These are phyloP conservation scores for Trametes coccinea DNA, from an alignment of 768 basidiomycete species.

Conservation along the genomic window DNA sequence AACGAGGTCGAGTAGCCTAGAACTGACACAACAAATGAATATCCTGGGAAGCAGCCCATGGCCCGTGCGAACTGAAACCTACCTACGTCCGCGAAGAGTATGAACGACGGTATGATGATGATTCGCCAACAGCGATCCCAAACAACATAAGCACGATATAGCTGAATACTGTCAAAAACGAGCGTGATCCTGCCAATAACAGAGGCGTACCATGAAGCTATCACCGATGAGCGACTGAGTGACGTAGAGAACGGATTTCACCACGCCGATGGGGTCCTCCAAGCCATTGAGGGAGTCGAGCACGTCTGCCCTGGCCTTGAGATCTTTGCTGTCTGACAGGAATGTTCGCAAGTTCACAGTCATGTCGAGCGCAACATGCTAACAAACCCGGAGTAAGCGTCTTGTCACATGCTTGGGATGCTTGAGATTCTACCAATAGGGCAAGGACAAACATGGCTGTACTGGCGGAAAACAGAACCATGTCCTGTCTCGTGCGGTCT, in stretches of 20 bases:
- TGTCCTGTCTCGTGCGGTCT: background rate
- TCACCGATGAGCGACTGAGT: slow-evolving; percentile 15
- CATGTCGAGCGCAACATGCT: slow-evolving; percentile 1
- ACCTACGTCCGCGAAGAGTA: slow-evolving; percentile 12
- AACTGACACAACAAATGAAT: background rate
- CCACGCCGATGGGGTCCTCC: slow-evolving; percentile 1
- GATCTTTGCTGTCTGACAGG: background rate
- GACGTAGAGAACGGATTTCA: slow-evolving; percentile 13
- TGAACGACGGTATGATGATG: background rate
- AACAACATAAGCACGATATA: slow-evolving; percentile 14
- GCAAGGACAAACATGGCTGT: slow-evolving; percentile 12
- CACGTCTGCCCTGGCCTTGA: background rate
- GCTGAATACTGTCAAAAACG: background rate
- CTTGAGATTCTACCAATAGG: background rate
- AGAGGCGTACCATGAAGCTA: slow-evolving; percentile 12
- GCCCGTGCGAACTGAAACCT: background rate
- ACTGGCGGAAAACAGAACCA: slow-evolving; percentile 1
- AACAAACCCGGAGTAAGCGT: background rate
- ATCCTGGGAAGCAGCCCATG: no score
- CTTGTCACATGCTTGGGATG: no score
- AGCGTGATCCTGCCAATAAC: background rate
- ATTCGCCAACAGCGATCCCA: slow-evolving; percentile 9
- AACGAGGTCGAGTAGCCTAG: slow-evolving; percentile 2
- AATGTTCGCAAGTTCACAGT: background rate
- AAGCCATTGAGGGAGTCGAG: background rate